A percentile compares a stretch with the other conserved stretches of the same genome.
Evolutionary conservation across 176 grass and related monocot species (phyloP).

Genomic region (Eragrostis curvula): DNA sequence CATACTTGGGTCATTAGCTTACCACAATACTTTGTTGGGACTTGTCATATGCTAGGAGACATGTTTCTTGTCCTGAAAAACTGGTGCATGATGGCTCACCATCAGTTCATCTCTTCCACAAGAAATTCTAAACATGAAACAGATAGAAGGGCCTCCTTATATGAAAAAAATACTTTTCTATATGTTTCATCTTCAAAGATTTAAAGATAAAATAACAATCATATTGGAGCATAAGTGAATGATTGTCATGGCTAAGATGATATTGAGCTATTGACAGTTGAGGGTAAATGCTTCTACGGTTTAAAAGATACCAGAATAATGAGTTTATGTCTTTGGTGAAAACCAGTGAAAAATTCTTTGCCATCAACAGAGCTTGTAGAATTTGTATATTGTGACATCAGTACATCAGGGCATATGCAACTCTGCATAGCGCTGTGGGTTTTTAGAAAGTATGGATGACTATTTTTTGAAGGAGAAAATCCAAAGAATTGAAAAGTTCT

Average conservation of each 20-base stretch:
- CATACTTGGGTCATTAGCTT: not conserved
- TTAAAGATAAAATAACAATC: not conserved
- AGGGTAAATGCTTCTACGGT: not conserved
- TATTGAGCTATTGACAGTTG: not conserved
- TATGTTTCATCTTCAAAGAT: not conserved
- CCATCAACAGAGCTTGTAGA: not conserved
- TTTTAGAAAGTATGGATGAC: constrained; percentile 8
- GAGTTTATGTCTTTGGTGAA: not conserved
- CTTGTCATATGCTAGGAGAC: not conserved
- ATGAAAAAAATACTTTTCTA: not conserved
- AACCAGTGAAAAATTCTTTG: not conserved
- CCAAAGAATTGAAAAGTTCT: not conserved
- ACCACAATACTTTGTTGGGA: not conserved
- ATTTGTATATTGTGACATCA: not conserved
- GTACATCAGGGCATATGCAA: not conserved
- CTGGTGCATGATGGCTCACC: not conserved
- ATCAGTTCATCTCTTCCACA: constrained; percentile 15
- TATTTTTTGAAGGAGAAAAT: not conserved
- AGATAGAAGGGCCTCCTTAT: not conserved
- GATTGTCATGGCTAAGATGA: not conserved
- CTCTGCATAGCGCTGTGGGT: not conserved
- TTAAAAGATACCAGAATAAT: not conserved
- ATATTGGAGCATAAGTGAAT: not conserved
- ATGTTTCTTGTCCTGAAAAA: constrained; percentile 2
- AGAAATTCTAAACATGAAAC: constrained; percentile 9